These are phyloP conservation scores for Rhododendron williamsianum DNA, from an alignment of 148 eudicot species.

Conservation along the genomic window DNA sequence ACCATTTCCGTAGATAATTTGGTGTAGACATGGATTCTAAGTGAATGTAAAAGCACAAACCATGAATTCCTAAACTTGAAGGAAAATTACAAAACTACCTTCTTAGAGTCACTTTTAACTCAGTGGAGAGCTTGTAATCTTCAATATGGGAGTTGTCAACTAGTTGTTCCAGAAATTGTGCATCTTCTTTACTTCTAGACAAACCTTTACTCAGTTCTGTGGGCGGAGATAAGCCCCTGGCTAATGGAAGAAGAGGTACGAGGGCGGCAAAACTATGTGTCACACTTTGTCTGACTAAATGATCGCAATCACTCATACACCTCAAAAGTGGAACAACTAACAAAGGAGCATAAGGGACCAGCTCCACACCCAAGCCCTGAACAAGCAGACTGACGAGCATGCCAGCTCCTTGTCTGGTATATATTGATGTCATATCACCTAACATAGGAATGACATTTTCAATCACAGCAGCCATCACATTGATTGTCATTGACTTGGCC, in stretches of 20 bases:
- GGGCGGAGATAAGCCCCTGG: conserved; percentile 82
- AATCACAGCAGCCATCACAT: conserved; percentile 77
- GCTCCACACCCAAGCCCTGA: conserved; percentile 82
- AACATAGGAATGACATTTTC: conserved; percentile 91
- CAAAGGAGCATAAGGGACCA: conserved; percentile 87
- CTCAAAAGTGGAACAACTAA: conserved; percentile 95
- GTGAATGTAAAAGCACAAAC: background rate
- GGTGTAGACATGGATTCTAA: background rate
- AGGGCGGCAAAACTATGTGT: conserved; percentile 97
- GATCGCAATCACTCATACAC: conserved; percentile 97
- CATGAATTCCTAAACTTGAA: background rate
- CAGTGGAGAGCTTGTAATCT: conserved; percentile 77
- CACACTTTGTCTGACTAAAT: conserved; percentile 92
- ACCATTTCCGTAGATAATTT: background rate
- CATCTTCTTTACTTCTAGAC: conserved; percentile 77
- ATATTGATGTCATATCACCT: conserved; percentile 71
- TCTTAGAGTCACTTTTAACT: conserved; percentile 75
- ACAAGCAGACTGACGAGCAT: conserved; percentile 92
- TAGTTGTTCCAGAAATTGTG: conserved; percentile 86
- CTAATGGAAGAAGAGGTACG: conserved; percentile 96
- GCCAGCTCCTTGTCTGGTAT: conserved; percentile 98
- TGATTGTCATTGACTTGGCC: conserved; percentile 80
- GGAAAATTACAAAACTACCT: conserved; percentile 27
- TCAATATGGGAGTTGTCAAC: conserved; percentile 96
- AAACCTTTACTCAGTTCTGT: conserved; percentile 60